Evolutionary conservation across 345 rosid species (phyloP).

Genomic region (Rhizophora apiculata): DNA sequence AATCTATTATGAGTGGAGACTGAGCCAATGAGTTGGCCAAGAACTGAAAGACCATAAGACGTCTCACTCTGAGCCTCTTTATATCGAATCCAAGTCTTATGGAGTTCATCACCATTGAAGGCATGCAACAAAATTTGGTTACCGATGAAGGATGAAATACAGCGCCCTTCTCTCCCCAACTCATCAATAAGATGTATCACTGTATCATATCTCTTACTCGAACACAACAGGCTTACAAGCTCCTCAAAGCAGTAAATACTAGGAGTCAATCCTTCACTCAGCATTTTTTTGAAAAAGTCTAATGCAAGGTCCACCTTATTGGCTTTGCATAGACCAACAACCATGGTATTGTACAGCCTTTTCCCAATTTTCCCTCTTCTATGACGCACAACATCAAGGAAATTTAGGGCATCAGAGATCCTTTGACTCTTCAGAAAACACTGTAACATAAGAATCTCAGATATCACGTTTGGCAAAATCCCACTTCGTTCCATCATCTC

Average conservation of each 20-base stretch:
- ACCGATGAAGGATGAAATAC: conserved; percentile 63
- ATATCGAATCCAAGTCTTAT: conserved; percentile 53
- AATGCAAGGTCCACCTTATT: conserved; percentile 47
- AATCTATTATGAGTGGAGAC: conserved; percentile 45
- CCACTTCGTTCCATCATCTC: conserved; percentile 61
- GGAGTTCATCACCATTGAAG: conserved; percentile 40
- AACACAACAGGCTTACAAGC: conserved; percentile 47
- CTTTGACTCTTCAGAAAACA: conserved; percentile 56
- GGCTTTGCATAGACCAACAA: conserved; percentile 57
- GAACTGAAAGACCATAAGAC: conserved; percentile 36
- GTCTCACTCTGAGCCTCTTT: conserved; percentile 37
- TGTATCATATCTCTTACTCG: conserved; percentile 28
- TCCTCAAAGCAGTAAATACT: conserved; percentile 55
- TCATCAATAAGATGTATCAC: conserved; percentile 51
- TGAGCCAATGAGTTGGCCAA: conserved; percentile 59
- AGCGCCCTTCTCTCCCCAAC: conserved; percentile 45
- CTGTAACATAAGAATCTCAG: conserved; percentile 50
- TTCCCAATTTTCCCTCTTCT: conserved; percentile 26
- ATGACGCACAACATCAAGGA: conserved; percentile 38
- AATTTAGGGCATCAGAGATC: conserved; percentile 57
- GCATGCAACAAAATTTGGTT: conserved; percentile 63
- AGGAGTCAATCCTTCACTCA: conserved; percentile 38
- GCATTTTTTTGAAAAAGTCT: conserved; percentile 46
- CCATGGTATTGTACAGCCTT: conserved; percentile 43
- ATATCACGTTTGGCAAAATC: conserved; percentile 34